A percentile compares a stretch with the other conserved stretches of the same genome.
Evolutionary conservation across 179 eudicot species (phyloP).

Genomic region (Beta lomatogona): DNA sequence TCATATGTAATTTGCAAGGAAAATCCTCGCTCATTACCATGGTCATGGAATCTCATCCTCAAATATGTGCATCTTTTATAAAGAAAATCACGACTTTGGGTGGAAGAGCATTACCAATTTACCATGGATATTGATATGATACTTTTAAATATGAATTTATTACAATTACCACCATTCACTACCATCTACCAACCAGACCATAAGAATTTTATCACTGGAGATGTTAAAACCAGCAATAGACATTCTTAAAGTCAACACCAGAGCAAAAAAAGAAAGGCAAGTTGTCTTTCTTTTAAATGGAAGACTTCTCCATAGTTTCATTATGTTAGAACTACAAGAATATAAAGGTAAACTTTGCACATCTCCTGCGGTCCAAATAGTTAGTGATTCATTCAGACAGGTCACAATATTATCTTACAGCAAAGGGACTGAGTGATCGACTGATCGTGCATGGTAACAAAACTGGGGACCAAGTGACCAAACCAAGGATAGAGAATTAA

Average conservation of each 20-base stretch:
- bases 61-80: too few species aligned
- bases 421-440: not conserved
- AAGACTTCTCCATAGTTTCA: not conserved
- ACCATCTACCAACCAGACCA: not conserved
- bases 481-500: not conserved
- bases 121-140: too few species aligned
- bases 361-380: not conserved
- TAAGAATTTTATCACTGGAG: not conserved
- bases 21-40: too few species aligned
- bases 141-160: too few species aligned
- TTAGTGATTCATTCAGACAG: not conserved
- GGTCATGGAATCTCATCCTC: too few species aligned
- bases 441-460: not conserved
- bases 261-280: not conserved
- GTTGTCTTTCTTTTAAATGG: not conserved
- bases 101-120: too few species aligned
- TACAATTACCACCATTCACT: too few species aligned
- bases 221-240: slow-evolving; percentile 8
- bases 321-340: not conserved
- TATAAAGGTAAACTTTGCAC: not conserved
- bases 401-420: not conserved
- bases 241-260: not conserved
- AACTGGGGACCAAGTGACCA: not conserved
- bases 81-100: too few species aligned
- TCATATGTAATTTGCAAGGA: too few species aligned